Conservation (phyloP, 345 rosid species). For the Gossypium herbaceum region DNA sequence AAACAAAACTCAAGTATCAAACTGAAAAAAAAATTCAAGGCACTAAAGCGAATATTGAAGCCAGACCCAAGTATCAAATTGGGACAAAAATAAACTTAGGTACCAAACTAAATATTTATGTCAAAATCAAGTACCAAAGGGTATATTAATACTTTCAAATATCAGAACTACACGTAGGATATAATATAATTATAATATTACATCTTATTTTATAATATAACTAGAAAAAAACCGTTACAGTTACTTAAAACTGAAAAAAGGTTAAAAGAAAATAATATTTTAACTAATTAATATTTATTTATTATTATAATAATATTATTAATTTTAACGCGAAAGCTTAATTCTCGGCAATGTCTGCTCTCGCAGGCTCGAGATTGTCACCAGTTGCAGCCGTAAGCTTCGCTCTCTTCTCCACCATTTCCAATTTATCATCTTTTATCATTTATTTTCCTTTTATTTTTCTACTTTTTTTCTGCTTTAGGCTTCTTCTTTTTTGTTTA, state of each 20-base stretch:
- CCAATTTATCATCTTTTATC: slow-evolving; percentile 13
- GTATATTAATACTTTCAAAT: too few relatives aligned
- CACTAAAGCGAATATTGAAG: too few relatives aligned
- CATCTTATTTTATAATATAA: not conserved
- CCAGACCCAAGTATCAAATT: too few relatives aligned
- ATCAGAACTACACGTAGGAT: not conserved
- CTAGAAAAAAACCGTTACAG: not conserved
- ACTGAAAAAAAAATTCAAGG: too few relatives aligned
- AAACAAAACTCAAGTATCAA: too few relatives aligned
- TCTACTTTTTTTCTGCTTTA: not conserved
- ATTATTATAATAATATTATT: not conserved
- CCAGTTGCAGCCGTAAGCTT: slow-evolving; percentile 26
- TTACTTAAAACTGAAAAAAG: not conserved
- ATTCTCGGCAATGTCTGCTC: slow-evolving; percentile 43
- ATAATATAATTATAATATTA: not conserved
- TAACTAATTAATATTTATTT: not conserved
- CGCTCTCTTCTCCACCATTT: slow-evolving; percentile 26
- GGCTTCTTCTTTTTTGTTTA: not conserved
- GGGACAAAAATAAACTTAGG: too few relatives aligned
- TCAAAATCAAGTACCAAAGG: too few relatives aligned
- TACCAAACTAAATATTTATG: too few relatives aligned
- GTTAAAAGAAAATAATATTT: not conserved
- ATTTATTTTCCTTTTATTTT: not conserved
- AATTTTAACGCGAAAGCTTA: slow-evolving; percentile 27
- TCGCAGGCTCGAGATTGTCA: slow-evolving; percentile 28